Evolutionary conservation across 768 basidiomycete species (phyloP).

Genomic region (Kwoniella sp.): DNA sequence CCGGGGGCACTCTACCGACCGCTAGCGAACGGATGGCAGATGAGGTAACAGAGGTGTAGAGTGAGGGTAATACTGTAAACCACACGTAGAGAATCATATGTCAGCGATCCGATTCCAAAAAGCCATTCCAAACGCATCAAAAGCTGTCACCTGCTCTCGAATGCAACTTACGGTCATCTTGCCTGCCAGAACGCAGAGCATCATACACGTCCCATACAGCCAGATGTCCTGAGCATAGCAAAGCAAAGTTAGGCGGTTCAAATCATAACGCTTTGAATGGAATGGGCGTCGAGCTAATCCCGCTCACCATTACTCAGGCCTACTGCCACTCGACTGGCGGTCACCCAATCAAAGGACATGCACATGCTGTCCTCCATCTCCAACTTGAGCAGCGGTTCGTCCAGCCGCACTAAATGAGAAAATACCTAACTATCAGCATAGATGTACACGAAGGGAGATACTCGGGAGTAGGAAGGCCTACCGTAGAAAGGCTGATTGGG

Average conservation of each 20-base stretch:
- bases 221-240: conserved; percentile 39
- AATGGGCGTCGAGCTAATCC: not conserved
- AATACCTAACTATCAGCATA: too few species aligned
- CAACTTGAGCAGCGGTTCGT: conserved; percentile 69
- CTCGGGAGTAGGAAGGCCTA: conserved; percentile 29
- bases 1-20: conserved; percentile 26
- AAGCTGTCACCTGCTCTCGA: too few species aligned
- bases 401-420: conserved; percentile 57
- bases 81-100: not conserved
- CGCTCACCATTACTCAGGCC: conserved; percentile 78
- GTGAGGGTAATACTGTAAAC: conserved; percentile 35
- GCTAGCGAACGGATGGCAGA: conserved; percentile 33
- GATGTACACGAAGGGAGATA: too few species aligned
- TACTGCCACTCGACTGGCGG: conserved; percentile 76
- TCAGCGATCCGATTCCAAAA: not conserved
- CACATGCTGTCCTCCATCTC: conserved; percentile 75
- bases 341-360: conserved; percentile 86
- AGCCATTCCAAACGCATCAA: too few species aligned
- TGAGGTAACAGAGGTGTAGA: conserved; percentile 28
- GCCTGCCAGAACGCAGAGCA: conserved; percentile 28
- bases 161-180: conserved; percentile 20
- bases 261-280: too few species aligned
- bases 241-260: not conserved
- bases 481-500: conserved; percentile 27
- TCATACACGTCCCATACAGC: conserved; percentile 51